phyloP scores from a whole-genome alignment of 306 rosid species.

The Inga laurina region DNA sequence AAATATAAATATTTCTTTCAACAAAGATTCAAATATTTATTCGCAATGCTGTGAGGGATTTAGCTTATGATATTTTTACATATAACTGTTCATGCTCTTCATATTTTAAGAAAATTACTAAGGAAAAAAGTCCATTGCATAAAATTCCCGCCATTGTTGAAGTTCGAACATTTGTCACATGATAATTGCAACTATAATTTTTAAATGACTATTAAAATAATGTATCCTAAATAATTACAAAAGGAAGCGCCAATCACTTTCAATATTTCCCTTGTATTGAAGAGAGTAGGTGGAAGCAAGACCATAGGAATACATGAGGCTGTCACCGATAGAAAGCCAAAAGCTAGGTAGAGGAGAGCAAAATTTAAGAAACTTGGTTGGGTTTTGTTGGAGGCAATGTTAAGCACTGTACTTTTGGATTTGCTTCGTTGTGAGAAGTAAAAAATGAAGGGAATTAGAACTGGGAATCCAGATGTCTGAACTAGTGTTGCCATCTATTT shows the following conservation, averaged over 20 bases:
- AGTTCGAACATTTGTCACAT: not conserved
- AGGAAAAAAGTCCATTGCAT: too few species aligned
- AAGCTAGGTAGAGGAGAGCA: constrained; percentile 12
- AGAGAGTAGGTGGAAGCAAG: too few species aligned
- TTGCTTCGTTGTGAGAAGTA: constrained; percentile 29
- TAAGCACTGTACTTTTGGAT: not conserved
- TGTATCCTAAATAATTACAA: too few species aligned
- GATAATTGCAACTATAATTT: not conserved
- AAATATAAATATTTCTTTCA: rapidly evolving
- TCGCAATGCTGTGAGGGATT: too few species aligned
- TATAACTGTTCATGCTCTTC: not conserved
- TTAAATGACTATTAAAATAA: too few species aligned
- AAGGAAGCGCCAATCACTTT: too few species aligned
- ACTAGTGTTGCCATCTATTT: constrained; percentile 73
- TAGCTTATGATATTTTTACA: too few species aligned
- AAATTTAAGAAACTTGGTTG: constrained; percentile 27
- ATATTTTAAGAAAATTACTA: too few species aligned
- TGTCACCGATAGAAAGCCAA: too few species aligned
- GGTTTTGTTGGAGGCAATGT: constrained; percentile 25
- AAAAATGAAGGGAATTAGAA: constrained; percentile 45
- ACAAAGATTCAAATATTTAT: too few species aligned
- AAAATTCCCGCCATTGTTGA: not conserved
- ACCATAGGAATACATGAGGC: too few species aligned
- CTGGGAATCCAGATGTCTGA: constrained; percentile 70
- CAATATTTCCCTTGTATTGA: too few species aligned